Conservation (phyloP, 768 basidiomycete species). For the Pholiota conissans region DNA sequence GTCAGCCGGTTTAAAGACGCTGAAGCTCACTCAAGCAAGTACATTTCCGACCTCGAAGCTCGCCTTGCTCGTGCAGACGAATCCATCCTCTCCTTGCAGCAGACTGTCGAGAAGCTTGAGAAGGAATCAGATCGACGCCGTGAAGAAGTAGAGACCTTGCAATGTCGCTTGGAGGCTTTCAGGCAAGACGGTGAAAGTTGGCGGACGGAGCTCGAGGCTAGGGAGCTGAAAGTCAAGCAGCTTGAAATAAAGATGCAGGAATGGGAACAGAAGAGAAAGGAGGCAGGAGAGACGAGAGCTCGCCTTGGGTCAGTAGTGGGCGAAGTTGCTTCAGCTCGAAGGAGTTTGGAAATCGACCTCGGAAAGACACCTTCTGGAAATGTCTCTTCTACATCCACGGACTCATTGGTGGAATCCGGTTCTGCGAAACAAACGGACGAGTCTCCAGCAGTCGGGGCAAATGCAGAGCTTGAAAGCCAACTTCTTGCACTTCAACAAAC, state of each 20-base stretch:
- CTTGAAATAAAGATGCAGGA: conserved; percentile 79
- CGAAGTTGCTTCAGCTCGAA: conserved; percentile 71
- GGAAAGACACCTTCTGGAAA: conserved; percentile 25
- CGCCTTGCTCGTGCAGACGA: conserved; percentile 80
- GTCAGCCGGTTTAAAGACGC: conserved; percentile 74
- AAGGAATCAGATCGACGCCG: conserved; percentile 72
- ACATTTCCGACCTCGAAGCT: conserved; percentile 85
- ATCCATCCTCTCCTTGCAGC: conserved; percentile 66
- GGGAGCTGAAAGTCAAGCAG: conserved; percentile 73
- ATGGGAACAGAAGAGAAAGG: conserved; percentile 72
- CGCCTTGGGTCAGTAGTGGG: conserved; percentile 68
- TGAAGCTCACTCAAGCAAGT: conserved; percentile 70
- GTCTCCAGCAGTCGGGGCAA: conserved; percentile 21
- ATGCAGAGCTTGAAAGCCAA: conserved; percentile 55
- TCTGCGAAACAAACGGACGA: conserved; percentile 23
- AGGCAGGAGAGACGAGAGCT: conserved; percentile 62
- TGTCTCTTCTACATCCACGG: conserved; percentile 26
- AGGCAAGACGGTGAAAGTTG: conserved; percentile 78
- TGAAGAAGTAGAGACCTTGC: conserved; percentile 68
- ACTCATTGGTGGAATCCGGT: conserved; percentile 23
- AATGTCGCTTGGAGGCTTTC: conserved; percentile 68
- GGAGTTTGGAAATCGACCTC: conserved; percentile 57
- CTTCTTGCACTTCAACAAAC: conserved; percentile 77
- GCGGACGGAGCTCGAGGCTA: conserved; percentile 80
- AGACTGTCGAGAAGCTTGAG: conserved; percentile 76